Conservation (phyloP, 352 stramenopile species). For the Peronospora destructor region DNA sequence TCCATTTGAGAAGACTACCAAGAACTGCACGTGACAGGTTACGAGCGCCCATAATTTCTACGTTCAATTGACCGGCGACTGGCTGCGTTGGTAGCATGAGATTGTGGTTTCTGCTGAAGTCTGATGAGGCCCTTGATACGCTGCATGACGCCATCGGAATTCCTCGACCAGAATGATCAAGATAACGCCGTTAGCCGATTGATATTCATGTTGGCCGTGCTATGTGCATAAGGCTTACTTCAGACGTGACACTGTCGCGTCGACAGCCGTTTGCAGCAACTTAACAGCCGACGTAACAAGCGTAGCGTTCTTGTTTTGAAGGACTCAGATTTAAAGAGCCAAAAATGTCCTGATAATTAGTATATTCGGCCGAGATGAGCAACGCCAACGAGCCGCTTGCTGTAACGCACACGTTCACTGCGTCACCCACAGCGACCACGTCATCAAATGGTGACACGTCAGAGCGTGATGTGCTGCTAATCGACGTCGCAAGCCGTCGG, state of each 20-base stretch:
- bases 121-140: slow-evolving; percentile 6
- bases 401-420: slow-evolving; percentile 15
- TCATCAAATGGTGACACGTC: slow-evolving; percentile 20
- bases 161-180: background rate
- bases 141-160: slow-evolving; percentile 38
- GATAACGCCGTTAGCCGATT: background rate
- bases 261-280: too few species aligned
- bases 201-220: too few species aligned
- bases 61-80: slow-evolving; percentile 39
- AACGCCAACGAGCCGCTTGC: slow-evolving; percentile 5
- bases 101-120: slow-evolving; percentile 7
- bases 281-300: background rate
- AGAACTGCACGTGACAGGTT: slow-evolving; percentile 55
- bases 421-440: slow-evolving; percentile 17
- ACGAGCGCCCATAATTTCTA: slow-evolving; percentile 52
- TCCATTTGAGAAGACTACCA: slow-evolving; percentile 63
- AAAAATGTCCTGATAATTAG: background rate
- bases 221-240: too few species aligned
- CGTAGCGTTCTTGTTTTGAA: background rate
- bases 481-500: slow-evolving; percentile 13
- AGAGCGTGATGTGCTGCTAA: slow-evolving; percentile 23
- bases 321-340: background rate
- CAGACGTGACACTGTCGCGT: too few species aligned
- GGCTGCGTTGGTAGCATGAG: slow-evolving; percentile 1
- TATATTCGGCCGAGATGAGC: slow-evolving; percentile 14